Conservation (phyloP, 2,329 filamentous ascomycete genomes). For the Zopfia rhizophila region DNA sequence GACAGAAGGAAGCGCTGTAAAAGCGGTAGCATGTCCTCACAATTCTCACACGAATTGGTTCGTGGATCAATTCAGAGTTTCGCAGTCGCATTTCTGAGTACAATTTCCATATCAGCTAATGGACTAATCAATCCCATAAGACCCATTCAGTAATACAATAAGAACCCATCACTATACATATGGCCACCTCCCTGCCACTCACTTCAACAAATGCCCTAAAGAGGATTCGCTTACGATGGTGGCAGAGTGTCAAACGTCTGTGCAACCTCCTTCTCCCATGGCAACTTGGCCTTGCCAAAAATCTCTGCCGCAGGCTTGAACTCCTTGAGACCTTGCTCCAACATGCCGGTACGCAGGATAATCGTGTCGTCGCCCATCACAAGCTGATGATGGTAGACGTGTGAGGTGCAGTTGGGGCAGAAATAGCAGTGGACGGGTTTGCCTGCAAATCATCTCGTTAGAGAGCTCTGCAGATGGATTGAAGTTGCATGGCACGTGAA, state of each 20-base stretch:
- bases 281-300: slow-evolving; percentile 62
- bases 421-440: slow-evolving; percentile 68
- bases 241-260: slow-evolving; percentile 57
- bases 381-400: slow-evolving; percentile 67
- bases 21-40: too few relatives aligned
- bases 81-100: slow-evolving; percentile 5
- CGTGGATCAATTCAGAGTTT: slow-evolving; percentile 8
- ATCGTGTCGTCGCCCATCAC: slow-evolving; percentile 63
- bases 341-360: slow-evolving; percentile 62
- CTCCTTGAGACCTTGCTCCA: slow-evolving; percentile 57
- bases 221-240: slow-evolving; percentile 41
- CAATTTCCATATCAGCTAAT: slow-evolving; percentile 6
- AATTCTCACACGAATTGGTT: too few relatives aligned
- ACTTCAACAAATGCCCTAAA: not conserved
- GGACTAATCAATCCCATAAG: not conserved
- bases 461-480: not conserved
- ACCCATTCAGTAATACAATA: not conserved
- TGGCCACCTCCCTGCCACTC: slow-evolving; percentile 4
- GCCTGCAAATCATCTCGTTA: slow-evolving; percentile 45
- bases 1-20: not conserved
- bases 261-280: slow-evolving; percentile 65
- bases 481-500: slow-evolving; percentile 2
- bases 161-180: not conserved
- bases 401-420: slow-evolving; percentile 66
- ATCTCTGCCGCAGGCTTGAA: slow-evolving; percentile 65